phyloP scores from a whole-genome alignment of 2,329 filamentous ascomycete species.

The Penicillium corylophilum region DNA sequence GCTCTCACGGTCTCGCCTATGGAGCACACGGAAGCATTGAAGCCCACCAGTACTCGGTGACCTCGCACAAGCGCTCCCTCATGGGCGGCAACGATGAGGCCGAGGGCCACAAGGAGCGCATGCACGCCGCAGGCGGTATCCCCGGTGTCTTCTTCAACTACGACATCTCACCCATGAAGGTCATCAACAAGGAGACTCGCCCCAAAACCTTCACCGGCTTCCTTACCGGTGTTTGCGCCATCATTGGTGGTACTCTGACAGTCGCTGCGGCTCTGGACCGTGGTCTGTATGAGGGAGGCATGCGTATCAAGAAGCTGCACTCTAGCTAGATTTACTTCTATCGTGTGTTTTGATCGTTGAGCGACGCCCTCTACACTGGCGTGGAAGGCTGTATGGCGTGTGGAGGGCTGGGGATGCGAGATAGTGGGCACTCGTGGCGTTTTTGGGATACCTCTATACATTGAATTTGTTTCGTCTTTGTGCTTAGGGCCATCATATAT shows the following conservation, averaged over 20 bases:
- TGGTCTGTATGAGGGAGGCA: slow-evolving; percentile 82
- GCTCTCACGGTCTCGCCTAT: slow-evolving; percentile 66
- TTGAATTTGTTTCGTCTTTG: slow-evolving; percentile 7
- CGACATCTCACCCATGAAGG: slow-evolving; percentile 99
- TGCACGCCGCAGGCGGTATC: slow-evolving; percentile 88
- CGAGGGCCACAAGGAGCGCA: slow-evolving; percentile 86
- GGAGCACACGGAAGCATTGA: slow-evolving; percentile 77
- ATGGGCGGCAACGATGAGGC: slow-evolving; percentile 77
- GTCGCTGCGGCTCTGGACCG: slow-evolving; percentile 93
- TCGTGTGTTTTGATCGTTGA: neutral
- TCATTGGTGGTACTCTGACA: slow-evolving; percentile 91
- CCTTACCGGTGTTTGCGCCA: slow-evolving; percentile 88
- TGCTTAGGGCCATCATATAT: slow-evolving; percentile 5
- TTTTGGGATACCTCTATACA: slow-evolving; percentile 20
- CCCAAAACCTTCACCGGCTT: slow-evolving; percentile 89
- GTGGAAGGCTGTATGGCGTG: neutral
- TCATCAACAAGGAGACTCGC: slow-evolving; percentile 91
- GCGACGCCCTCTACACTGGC: neutral
- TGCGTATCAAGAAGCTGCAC: slow-evolving; percentile 83
- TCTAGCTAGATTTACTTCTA: slow-evolving; percentile 43
- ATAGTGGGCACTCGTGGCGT: slow-evolving; percentile 18
- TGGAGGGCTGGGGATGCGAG: slow-evolving; percentile 3
- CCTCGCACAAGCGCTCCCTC: slow-evolving; percentile 89
- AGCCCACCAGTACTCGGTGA: slow-evolving; percentile 97
- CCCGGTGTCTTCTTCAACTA: slow-evolving; percentile 99